Percentiles rank a stretch among this genome's conserved stretches.
Conservation (phyloP, 345 rosid genomes). For the Rubroshorea leprosula region DNA sequence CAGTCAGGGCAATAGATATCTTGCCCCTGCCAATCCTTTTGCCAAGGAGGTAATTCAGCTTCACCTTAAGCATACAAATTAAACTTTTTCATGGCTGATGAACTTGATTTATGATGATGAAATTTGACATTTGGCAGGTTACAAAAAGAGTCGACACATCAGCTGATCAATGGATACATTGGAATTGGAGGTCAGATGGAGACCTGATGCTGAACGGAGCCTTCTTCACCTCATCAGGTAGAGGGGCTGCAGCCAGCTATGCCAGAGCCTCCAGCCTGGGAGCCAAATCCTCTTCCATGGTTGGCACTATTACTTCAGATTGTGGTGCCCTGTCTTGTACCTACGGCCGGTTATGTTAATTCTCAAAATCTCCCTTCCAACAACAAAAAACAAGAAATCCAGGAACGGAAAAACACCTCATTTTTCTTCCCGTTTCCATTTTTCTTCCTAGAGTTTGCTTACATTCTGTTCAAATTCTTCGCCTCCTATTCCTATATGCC, state of each 20-base stretch:
- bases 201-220: conserved; percentile 57
- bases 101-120: not conserved
- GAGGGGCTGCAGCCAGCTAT: conserved; percentile 41
- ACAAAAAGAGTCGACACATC: conserved; percentile 47
- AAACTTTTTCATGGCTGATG: not conserved
- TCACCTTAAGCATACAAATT: too few relatives aligned
- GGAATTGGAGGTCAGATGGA: conserved; percentile 74
- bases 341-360: conserved; percentile 46
- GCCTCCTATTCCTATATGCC: not conserved
- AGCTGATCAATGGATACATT: conserved; percentile 31
- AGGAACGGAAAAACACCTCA: not conserved
- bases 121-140: conserved; percentile 27
- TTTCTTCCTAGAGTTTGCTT: not conserved
- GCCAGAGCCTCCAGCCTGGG: conserved; percentile 67
- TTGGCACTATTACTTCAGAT: conserved; percentile 38
- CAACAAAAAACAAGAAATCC: not conserved
- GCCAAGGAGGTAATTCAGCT: conserved; percentile 48
- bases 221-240: conserved; percentile 49
- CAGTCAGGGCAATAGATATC: conserved; percentile 93
- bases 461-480: conserved; percentile 1
- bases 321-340: conserved; percentile 54
- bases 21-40: conserved; percentile 73
- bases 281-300: conserved; percentile 56
- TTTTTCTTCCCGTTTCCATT: conserved; percentile 6
- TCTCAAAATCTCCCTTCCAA: conserved; percentile 4